Evolutionary conservation across 2,329 filamentous ascomycete species (phyloP).

Genomic region (Aspergillus sergii): DNA sequence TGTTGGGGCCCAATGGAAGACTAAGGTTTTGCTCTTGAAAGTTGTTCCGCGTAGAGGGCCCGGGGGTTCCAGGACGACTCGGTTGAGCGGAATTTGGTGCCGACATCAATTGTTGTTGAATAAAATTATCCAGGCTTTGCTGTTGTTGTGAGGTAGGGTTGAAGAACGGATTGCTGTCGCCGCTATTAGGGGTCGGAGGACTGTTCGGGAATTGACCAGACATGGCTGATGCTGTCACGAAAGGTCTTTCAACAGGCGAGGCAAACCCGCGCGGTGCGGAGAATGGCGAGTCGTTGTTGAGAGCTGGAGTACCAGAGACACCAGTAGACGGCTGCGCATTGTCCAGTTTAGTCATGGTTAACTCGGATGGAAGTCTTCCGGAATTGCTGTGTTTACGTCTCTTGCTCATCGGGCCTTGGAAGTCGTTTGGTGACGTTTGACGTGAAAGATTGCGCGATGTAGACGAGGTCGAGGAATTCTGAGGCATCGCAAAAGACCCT

Average conservation of each 20-base stretch:
- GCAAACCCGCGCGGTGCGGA: conserved; percentile 40
- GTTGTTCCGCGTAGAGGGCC: conserved; percentile 45
- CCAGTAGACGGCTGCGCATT: conserved; percentile 47
- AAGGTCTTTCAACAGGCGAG: conserved; percentile 49
- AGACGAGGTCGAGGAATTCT: conserved; percentile 35
- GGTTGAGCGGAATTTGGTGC: conserved; percentile 72
- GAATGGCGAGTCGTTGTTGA: conserved; percentile 45
- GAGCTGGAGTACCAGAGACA: conserved; percentile 38
- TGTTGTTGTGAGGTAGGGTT: conserved; percentile 60
- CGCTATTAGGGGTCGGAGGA: conserved; percentile 68
- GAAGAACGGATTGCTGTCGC: conserved; percentile 62
- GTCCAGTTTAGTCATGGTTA: conserved; percentile 83
- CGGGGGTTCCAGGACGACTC: conserved; percentile 78
- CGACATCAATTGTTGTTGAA: conserved; percentile 68
- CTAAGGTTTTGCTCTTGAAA: conserved; percentile 40
- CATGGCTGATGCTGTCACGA: conserved; percentile 47
- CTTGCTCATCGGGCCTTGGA: conserved; percentile 69
- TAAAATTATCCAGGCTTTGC: conserved; percentile 66
- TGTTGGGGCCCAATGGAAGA: conserved; percentile 42
- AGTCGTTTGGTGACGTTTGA: conserved; percentile 69
- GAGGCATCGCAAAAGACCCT: conserved; percentile 42
- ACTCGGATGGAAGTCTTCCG: conserved; percentile 68
- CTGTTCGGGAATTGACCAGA: conserved; percentile 58
- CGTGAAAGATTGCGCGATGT: conserved; percentile 68
- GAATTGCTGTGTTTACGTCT: conserved; percentile 78